Conservation (phyloP, 495 filamentous ascomycete species). For the Penicillium egyptiacum region DNA sequence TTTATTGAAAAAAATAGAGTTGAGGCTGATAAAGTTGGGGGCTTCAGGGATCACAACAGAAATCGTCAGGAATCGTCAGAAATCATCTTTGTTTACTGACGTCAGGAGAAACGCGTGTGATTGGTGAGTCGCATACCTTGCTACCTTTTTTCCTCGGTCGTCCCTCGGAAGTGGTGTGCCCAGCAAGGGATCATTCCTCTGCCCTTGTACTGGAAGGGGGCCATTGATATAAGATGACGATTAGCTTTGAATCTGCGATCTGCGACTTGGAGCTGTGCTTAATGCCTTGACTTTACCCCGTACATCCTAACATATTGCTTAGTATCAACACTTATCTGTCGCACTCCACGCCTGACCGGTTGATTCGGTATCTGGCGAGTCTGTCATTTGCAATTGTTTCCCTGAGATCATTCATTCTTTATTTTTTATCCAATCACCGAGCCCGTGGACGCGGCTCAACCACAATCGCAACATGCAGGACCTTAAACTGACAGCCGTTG, state of each 20-base stretch:
- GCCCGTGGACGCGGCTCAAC: slow-evolving; percentile 19
- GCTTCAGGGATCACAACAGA: slow-evolving; percentile 1
- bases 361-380: slow-evolving; percentile 30
- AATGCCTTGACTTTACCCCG: slow-evolving; percentile 5
- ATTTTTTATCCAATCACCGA: slow-evolving; percentile 4
- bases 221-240: slow-evolving; percentile 19
- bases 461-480: slow-evolving; percentile 25
- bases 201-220: slow-evolving; percentile 16
- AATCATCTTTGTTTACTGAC: slow-evolving; percentile 27
- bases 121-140: slow-evolving; percentile 25
- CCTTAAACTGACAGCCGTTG: slow-evolving; percentile 20
- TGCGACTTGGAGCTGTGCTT: slow-evolving; percentile 9
- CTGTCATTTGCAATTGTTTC: slow-evolving; percentile 6
- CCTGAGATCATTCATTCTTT: slow-evolving; percentile 22
- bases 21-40: slow-evolving; percentile 4
- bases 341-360: slow-evolving; percentile 18
- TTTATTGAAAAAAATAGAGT: neutral
- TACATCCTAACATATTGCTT: slow-evolving; percentile 19
- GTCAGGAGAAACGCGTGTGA: slow-evolving; percentile 24
- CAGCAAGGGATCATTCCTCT: slow-evolving; percentile 29
- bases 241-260: slow-evolving; percentile 16
- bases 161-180: slow-evolving; percentile 12
- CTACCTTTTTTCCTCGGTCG: slow-evolving; percentile 5
- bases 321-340: slow-evolving; percentile 9
- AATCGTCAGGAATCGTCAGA: neutral